Conservation (phyloP, 129 eudicot genomes). For the Scalesia atractyloides region DNA sequence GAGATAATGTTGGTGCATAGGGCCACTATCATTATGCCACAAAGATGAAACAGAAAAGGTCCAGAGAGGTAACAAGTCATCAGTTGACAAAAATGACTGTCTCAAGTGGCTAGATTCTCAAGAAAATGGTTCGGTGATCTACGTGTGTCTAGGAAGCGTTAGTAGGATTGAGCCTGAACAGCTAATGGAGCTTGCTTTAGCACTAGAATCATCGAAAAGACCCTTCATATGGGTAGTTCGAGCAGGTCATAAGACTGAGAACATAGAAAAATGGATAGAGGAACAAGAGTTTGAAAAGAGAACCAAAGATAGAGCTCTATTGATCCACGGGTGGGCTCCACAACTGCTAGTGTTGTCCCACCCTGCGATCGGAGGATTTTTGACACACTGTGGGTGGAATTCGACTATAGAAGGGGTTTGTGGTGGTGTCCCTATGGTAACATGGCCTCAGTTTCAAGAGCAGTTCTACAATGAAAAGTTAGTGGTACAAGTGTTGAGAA, state of each 20-base stretch:
- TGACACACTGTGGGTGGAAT: constrained; percentile 81
- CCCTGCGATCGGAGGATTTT: constrained; percentile 53
- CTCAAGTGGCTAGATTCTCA: constrained; percentile 46
- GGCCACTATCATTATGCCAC: constrained; percentile 47
- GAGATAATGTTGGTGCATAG: constrained; percentile 46
- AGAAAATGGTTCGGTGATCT: constrained; percentile 37
- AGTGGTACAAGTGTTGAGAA: constrained; percentile 43
- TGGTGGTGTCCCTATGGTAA: constrained; percentile 60
- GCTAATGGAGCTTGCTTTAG: constrained; percentile 46
- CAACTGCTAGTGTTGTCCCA: constrained; percentile 58
- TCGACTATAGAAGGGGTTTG: constrained; percentile 60
- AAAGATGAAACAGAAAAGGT: constrained; percentile 26
- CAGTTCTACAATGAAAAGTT: constrained; percentile 55
- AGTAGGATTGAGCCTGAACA: constrained; percentile 31
- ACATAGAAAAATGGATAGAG: constrained; percentile 42
- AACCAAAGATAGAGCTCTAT: constrained; percentile 40
- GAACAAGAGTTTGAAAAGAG: constrained; percentile 55
- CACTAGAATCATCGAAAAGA: constrained; percentile 33
- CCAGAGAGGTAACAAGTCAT: constrained; percentile 40
- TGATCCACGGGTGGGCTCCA: constrained; percentile 73
- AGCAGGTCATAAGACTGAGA: constrained; percentile 22
- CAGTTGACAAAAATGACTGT: constrained; percentile 32
- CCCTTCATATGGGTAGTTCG: constrained; percentile 51
- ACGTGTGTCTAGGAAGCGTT: constrained; percentile 47
- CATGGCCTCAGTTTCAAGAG: constrained; percentile 67